Conservation (phyloP, 768 basidiomycete species). For the Dioszegia crocea region DNA sequence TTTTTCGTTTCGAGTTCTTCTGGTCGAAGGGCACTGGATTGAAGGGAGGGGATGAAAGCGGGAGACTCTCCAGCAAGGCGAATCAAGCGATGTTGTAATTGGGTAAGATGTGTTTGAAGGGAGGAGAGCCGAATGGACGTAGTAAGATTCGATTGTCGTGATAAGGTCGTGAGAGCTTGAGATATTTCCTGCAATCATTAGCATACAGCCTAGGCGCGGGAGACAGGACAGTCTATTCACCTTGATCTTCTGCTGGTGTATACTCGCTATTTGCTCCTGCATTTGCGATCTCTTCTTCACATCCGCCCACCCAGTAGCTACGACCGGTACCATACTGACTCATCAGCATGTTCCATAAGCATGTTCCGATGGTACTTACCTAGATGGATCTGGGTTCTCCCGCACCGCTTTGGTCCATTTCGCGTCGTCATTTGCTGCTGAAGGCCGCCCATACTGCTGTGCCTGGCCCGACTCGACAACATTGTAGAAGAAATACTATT, state of each 20-base stretch:
- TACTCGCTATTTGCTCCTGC: constrained; percentile 42
- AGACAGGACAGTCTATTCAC: too few species aligned
- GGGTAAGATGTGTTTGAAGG: constrained; percentile 37
- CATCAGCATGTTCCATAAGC: background rate
- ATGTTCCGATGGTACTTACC: constrained; percentile 17
- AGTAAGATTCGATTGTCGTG: constrained; percentile 34
- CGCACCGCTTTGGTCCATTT: constrained; percentile 44
- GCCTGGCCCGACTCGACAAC: constrained; percentile 44
- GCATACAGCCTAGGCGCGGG: too few species aligned
- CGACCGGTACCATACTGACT: constrained; percentile 43
- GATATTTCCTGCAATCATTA: constrained; percentile 10
- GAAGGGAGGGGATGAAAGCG: constrained; percentile 39
- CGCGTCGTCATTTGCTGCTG: constrained; percentile 41
- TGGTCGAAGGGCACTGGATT: constrained; percentile 35
- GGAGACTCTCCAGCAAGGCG: constrained; percentile 39
- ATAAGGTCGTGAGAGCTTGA: constrained; percentile 11
- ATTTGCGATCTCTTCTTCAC: constrained; percentile 45
- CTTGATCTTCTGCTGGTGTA: constrained; percentile 44
- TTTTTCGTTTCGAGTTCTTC: constrained; percentile 36
- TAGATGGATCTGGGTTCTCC: constrained; percentile 46
- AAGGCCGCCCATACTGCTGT: constrained; percentile 41
- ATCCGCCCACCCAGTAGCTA: constrained; percentile 44
- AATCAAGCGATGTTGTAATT: constrained; percentile 40
- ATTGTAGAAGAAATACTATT: constrained; percentile 48
- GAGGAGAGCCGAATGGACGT: constrained; percentile 32